Evolutionary conservation across 2,329 filamentous ascomycete genomes (phyloP), one percentile per base, ranked within the genome.

Genomic region (Rhynchosporium secalis): DNA sequence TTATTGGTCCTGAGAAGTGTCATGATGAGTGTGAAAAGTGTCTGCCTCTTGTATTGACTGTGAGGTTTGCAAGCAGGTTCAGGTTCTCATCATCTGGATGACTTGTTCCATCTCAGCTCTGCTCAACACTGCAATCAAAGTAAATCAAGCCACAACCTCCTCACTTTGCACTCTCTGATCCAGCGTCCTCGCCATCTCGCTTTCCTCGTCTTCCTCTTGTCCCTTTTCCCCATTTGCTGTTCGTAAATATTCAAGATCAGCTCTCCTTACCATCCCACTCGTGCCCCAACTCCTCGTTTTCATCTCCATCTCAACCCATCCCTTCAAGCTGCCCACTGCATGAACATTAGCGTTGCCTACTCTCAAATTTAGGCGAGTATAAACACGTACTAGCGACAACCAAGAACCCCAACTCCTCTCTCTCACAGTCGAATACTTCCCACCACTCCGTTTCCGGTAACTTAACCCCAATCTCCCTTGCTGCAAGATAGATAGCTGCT

Each of bases 351-450:
- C 20, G 20, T 20, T 20, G 20, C 20, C 20, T 20, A 20, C 20
- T 20, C 20, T 20, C 20, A 20, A 20, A 20, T 20, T 20, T 20
- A 20, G 20, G 20, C 20, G 20, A 20, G 20, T 1, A 20, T 20
- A 20, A 20, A 20, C 20, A 20, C 20, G 20, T 20, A 20, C 20
- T 85, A 0, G 83, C 92, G 10, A 97, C 91, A 3, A 96, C 92
- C 62, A 98, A 76, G 70, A 98, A 98, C 0, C 95, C 95, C 41
- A 99, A 80, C 74, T 96, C 92, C 78, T 99, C 95, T 56, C 95
- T 83, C 71, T 97, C 93, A 7, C 95, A 91, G 75, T 99, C 95
- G 75, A 98, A 98, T 0, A 98, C 91, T 76, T 97, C 93, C 95
- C 95, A 99, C 95, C 95, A 99, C 66, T 91, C 88, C 54, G 84